Percentiles rank a stretch among this genome's conserved stretches.
phyloP scores from a whole-genome alignment of 306 rosid species.

The Hylodesmum podocarpum region DNA sequence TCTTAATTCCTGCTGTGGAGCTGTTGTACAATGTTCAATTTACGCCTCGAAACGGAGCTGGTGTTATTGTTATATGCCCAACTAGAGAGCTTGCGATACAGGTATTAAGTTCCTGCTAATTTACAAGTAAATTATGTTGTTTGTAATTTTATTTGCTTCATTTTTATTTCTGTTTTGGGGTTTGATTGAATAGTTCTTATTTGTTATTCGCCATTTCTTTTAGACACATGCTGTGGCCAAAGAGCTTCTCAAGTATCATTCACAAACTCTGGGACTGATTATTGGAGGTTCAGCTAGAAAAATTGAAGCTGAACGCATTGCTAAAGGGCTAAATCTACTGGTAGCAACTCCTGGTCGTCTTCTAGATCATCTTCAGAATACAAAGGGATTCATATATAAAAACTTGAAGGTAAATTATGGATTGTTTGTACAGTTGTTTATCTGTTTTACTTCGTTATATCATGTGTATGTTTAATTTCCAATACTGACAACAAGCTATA shows the following conservation, averaged over 20 bases:
- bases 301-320: slow-evolving; percentile 81
- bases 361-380: slow-evolving; percentile 89
- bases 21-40: slow-evolving; percentile 56
- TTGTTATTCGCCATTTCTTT: slow-evolving; percentile 17
- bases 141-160: background rate
- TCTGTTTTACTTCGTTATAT: background rate
- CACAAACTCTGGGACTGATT: slow-evolving; percentile 83
- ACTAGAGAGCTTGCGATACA: slow-evolving; percentile 97
- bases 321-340: slow-evolving; percentile 76
- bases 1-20: slow-evolving; percentile 92
- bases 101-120: slow-evolving; percentile 39
- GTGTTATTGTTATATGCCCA: slow-evolving; percentile 84
- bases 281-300: slow-evolving; percentile 86
- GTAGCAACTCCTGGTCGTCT: slow-evolving; percentile 98
- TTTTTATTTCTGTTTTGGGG: background rate
- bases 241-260: slow-evolving; percentile 88
- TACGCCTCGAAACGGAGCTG: slow-evolving; percentile 74
- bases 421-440: background rate
- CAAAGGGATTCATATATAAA: slow-evolving; percentile 71
- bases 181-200: background rate
- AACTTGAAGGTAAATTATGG: slow-evolving; percentile 66
- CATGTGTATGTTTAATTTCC: background rate
- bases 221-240: slow-evolving; percentile 91
- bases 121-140: background rate
- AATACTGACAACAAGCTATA: background rate